A percentile compares a stretch with the other conserved stretches of the same genome.
These are phyloP conservation scores for Tympanopsis confertula DNA, from an alignment of 2,329 filamentous ascomycete genomes.

Conservation along the genomic window DNA sequence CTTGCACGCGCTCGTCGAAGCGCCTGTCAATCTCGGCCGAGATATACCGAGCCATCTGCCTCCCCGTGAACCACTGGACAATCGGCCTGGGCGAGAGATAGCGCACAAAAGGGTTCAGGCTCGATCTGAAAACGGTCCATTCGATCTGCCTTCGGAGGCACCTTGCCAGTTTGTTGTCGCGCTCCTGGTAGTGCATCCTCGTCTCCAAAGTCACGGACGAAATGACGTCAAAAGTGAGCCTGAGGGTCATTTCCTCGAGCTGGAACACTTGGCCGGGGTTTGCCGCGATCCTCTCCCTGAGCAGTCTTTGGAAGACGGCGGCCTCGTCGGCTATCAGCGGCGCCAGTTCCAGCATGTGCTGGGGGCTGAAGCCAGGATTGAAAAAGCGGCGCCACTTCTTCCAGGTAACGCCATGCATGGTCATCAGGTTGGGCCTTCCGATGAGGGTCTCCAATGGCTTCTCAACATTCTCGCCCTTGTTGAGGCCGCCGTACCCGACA, in stretches of 20 bases:
- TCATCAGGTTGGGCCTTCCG: constrained; percentile 31
- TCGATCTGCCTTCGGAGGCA: constrained; percentile 7
- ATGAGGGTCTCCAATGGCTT: constrained; percentile 17
- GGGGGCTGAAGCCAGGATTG: constrained; percentile 10
- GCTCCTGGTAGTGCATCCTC: constrained; percentile 10
- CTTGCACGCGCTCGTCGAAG: constrained; percentile 8
- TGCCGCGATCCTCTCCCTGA: no score
- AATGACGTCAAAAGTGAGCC: constrained; percentile 13
- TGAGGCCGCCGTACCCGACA: no score
- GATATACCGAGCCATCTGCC: constrained; percentile 9
- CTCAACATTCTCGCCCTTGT: no score
- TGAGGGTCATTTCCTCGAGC: constrained; percentile 10
- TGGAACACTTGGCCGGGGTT: constrained; percentile 7
- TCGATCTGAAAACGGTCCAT: constrained; percentile 9
- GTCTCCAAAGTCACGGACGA: constrained; percentile 9
- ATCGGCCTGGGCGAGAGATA: constrained; percentile 8
- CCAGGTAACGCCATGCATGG: constrained; percentile 19
- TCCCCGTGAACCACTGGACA: constrained; percentile 9
- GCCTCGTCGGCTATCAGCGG: constrained; percentile 9
- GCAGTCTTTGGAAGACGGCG: constrained; percentile 8
- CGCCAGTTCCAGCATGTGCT: constrained; percentile 7
- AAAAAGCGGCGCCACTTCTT: constrained; percentile 11
- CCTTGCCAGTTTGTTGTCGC: constrained; percentile 8
- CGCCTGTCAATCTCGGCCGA: constrained; percentile 9
- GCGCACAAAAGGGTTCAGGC: constrained; percentile 9